Base-by-base conservation (phyloP, 169 alveolate genomes). In the Babesia ovis region DNA sequence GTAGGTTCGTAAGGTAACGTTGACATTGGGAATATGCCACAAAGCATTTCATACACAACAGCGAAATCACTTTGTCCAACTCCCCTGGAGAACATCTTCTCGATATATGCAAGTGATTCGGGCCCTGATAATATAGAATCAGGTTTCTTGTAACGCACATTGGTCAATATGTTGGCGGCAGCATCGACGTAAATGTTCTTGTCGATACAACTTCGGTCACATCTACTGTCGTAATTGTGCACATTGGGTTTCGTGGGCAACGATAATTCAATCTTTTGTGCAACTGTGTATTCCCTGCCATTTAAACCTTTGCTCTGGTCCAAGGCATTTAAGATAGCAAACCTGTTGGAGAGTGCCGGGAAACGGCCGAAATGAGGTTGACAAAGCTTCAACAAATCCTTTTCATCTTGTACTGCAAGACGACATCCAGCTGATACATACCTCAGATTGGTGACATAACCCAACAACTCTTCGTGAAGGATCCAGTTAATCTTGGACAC, bases 391-490 rank as follows among this genome's bases (percentile, higher is more conserved):
- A 86, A 54, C 22, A 86, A 76, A 9, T 86, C 92, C 55, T 61
- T n/a, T 29, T 86, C 92, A 45, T 86, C 92, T n/a, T 86, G 83
- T 0, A 85, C 29, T 2, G 88, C 34, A n/a, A 86, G 67, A 16
- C 86, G 58, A 23, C 92, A 86, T 9, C 90, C 90, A 12, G 91
- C 91, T 27, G 91, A 83, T 12, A 86, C 84, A 14, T 18, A 48
- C 61, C 85, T 37, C 51, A 74, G 59, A 45, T 75, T 62, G 34
- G 31, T 8, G 0, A 76, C 42, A 66, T 86, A 86, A 4, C 72
- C 66, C 55, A 58, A 5, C 50, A 79, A 43, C 60, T 79, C 83
- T 56, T 79, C 54, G 53, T 69, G 83, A 22, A 79, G 62, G 37
- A 45, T 34, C 86, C 86, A 79, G 48, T 79, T 79, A 35, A 79